Evolutionary conservation across 495 filamentous ascomycete species (phyloP).

Genomic region (Aspergillus carlsbadensis): DNA sequence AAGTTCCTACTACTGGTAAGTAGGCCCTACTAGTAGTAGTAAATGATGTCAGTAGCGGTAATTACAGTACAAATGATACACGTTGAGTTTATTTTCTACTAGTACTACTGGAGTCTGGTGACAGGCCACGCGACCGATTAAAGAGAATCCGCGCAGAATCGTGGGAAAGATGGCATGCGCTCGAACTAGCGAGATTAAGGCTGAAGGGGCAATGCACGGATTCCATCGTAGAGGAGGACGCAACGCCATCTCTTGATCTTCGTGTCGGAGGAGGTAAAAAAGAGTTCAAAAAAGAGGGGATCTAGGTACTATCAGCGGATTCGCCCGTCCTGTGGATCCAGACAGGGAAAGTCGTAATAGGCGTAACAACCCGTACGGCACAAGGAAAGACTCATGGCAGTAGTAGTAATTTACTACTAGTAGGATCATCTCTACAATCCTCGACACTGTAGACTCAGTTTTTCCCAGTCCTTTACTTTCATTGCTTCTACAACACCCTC

Average conservation of each 20-base stretch:
- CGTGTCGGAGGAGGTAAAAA: neutral
- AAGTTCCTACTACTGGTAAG: too few species aligned
- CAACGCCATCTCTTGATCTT: too few species aligned
- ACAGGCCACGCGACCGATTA: neutral
- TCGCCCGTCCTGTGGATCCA: conserved; percentile 3
- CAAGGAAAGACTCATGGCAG: neutral
- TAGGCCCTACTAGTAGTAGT: too few species aligned
- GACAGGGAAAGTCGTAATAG: conserved; percentile 10
- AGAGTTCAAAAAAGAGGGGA: too few species aligned
- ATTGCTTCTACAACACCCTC: conserved; percentile 28
- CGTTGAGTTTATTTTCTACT: too few species aligned
- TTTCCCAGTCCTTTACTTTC: conserved; percentile 23
- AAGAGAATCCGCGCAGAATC: neutral
- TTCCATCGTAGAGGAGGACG: too few species aligned
- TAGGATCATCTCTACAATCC: conserved; percentile 14
- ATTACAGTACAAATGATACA: neutral
- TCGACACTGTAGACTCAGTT: conserved; percentile 32
- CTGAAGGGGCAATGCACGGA: too few species aligned
- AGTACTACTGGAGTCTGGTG: neutral
- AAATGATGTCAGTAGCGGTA: conserved; percentile 1
- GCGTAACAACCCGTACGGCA: conserved; percentile 3
- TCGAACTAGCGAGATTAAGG: too few species aligned
- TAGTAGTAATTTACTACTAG: conserved; percentile 5
- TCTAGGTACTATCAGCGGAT: conserved; percentile 1
- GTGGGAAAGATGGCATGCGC: neutral